Percentiles rank a stretch among this genome's conserved stretches.
Evolutionary conservation across 305 asterid species (phyloP).

Genomic region (Rubia occidens): DNA sequence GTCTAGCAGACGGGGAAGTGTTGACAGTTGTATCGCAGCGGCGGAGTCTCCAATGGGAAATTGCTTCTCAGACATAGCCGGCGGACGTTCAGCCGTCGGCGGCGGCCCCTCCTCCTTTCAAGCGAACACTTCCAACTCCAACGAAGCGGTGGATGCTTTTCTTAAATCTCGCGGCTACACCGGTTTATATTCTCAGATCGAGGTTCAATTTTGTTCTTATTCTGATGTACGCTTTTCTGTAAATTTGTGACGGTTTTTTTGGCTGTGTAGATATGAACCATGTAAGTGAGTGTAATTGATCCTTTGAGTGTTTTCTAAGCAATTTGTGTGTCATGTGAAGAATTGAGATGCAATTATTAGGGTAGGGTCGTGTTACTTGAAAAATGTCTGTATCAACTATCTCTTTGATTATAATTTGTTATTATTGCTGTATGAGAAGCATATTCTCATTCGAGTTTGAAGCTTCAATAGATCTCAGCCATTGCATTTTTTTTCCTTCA

Average conservation of each 20-base stretch:
- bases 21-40: constrained; percentile 16
- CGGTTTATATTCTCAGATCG: constrained; percentile 89
- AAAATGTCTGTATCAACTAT: neutral
- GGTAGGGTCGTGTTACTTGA: neutral
- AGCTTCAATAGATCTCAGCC: neutral
- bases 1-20: neutral
- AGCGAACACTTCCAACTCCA: constrained; percentile 31
- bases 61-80: constrained; percentile 88
- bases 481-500: too few relatives aligned
- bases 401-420: neutral
- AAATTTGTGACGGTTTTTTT: neutral
- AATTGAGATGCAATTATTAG: neutral
- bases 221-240: neutral
- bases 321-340: neutral
- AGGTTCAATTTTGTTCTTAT: constrained; percentile 34
- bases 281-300: neutral
- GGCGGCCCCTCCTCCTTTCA: constrained; percentile 29
- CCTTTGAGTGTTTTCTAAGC: neutral
- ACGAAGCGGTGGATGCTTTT: constrained; percentile 77
- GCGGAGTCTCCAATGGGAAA: constrained; percentile 59
- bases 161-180: constrained; percentile 73
- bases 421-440: neutral
- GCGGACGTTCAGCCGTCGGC: constrained; percentile 73
- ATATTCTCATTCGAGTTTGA: neutral
- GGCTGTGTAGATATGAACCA: neutral